Evolutionary conservation across 495 filamentous ascomycete genomes (phyloP).

Genomic region (Talaromyces proteolyticus): DNA sequence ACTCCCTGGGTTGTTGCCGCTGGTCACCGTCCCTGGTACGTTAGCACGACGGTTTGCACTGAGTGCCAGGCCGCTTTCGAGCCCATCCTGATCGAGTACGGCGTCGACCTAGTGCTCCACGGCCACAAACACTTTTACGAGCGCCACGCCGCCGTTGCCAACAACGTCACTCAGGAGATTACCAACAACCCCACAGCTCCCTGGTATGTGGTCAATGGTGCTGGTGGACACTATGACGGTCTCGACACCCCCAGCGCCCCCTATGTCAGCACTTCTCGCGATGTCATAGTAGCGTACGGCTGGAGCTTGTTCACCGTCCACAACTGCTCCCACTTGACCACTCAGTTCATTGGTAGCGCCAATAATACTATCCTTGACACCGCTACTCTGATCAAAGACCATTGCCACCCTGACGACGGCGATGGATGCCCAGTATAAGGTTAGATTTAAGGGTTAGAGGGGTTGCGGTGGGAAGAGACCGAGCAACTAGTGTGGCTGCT

Average conservation of each 20-base stretch:
- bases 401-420: too few relatives aligned
- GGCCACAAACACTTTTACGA: conserved; percentile 47
- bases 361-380: conserved; percentile 22
- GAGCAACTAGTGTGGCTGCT: too few relatives aligned
- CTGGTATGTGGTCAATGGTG: conserved; percentile 37
- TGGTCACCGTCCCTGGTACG: conserved; percentile 50
- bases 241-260: conserved; percentile 8
- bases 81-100: conserved; percentile 41
- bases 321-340: conserved; percentile 24
- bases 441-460: too few relatives aligned
- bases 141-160: conserved; percentile 17
- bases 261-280: too few relatives aligned
- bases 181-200: conserved; percentile 33
- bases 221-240: conserved; percentile 25
- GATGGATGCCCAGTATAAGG: too few relatives aligned
- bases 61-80: conserved; percentile 45
- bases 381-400: conserved; percentile 20
- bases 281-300: too few relatives aligned
- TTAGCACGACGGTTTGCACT: conserved; percentile 31
- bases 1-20: conserved; percentile 36
- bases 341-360: conserved; percentile 20
- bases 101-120: conserved; percentile 45
- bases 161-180: conserved; percentile 25
- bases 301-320: conserved; percentile 22
- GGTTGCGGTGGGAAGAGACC: too few relatives aligned